Conservation (phyloP, 1,139 yeast species). For the Protomyces inouyei region DNA sequence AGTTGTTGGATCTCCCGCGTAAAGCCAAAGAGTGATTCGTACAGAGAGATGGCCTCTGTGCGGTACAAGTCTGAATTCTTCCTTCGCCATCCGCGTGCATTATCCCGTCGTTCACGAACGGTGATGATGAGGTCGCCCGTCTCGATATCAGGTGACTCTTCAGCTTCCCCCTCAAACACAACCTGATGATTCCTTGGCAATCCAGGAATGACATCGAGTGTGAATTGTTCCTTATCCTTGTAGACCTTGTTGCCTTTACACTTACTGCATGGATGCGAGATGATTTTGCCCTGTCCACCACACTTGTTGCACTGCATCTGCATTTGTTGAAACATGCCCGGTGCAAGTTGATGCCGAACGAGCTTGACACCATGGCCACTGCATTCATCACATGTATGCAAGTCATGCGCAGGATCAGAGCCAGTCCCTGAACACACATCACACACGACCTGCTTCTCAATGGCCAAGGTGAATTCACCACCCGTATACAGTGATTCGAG, state of each 20-base stretch:
- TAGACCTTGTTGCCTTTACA: conserved; percentile 71
- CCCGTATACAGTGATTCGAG: conserved; percentile 71
- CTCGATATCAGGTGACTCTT: conserved; percentile 70
- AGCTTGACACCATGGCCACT: conserved; percentile 66
- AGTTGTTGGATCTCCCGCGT: conserved; percentile 58
- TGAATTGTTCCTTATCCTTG: conserved; percentile 54
- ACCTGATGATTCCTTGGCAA: conserved; percentile 56
- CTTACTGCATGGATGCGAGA: conserved; percentile 56
- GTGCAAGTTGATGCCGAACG: conserved; percentile 74
- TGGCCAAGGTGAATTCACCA: conserved; percentile 53
- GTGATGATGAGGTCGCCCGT: conserved; percentile 73
- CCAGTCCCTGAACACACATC: conserved; percentile 78
- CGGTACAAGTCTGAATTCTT: conserved; percentile 69
- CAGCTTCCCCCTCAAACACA: conserved; percentile 70
- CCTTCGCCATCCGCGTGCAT: conserved; percentile 80
- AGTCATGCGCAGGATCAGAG: conserved; percentile 62
- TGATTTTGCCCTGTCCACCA: conserved; percentile 66
- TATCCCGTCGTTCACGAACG: conserved; percentile 52
- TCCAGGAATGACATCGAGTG: conserved; percentile 66
- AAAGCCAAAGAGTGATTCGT: conserved; percentile 76
- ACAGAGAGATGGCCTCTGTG: conserved; percentile 66
- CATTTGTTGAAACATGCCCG: conserved; percentile 83
- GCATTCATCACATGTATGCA: conserved; percentile 61
- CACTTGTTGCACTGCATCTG: conserved; percentile 76
- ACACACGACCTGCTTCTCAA: conserved; percentile 71